phyloP scores from a whole-genome alignment of 2,329 filamentous ascomycete genomes.

The Colletotrichum somersetense region DNA sequence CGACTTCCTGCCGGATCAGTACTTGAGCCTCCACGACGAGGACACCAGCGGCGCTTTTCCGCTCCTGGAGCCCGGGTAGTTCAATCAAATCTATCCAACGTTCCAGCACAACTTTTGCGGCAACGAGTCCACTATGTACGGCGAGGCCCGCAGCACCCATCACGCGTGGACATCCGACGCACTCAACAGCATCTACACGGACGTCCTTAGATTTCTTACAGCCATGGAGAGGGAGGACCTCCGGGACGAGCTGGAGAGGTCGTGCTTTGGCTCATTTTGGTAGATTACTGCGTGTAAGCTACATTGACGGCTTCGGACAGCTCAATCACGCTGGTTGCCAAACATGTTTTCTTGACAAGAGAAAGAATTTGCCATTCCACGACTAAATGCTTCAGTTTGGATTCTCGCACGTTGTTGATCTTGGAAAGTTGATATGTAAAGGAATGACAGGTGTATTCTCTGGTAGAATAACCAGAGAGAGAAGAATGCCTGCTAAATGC shows the following conservation, averaged over 20 bases:
- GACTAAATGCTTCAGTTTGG: too few species aligned
- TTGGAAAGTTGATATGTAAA: background rate
- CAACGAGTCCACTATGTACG: background rate
- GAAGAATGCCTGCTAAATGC: background rate
- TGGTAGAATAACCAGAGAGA: constrained; percentile 22
- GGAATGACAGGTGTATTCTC: constrained; percentile 1
- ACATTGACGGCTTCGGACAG: background rate
- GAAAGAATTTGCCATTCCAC: background rate
- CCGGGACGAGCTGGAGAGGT: too few species aligned
- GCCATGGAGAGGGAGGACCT: background rate
- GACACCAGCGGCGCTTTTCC: background rate
- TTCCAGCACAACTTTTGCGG: background rate
- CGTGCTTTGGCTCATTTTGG: background rate
- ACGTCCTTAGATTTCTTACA: background rate
- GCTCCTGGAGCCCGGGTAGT: background rate
- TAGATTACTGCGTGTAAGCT: background rate
- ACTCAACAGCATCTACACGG: background rate
- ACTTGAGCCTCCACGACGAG: background rate
- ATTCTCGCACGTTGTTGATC: background rate
- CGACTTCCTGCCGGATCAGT: too few species aligned
- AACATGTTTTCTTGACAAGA: background rate
- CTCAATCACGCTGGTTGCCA: too few species aligned
- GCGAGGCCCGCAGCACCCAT: background rate
- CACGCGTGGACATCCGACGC: background rate
- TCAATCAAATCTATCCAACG: background rate